These are phyloP conservation scores for Termitomyces sp. DNA, from an alignment of 768 basidiomycete genomes.

Conservation along the genomic window DNA sequence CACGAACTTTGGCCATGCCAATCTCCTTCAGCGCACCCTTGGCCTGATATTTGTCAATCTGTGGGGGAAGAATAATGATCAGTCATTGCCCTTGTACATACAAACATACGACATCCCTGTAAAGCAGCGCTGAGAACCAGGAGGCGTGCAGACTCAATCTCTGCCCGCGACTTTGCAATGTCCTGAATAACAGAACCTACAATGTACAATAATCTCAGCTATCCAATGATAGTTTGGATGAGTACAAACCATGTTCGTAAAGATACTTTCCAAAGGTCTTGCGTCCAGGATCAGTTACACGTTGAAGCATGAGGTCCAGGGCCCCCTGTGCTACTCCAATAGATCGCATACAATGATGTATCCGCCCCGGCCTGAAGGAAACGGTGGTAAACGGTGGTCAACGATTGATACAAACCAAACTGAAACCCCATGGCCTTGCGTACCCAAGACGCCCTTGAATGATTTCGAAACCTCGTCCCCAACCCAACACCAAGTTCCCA, in stretches of 20 bases:
- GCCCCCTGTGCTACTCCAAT: conserved; percentile 86
- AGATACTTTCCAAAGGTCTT: conserved; percentile 95
- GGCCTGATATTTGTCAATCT: conserved; percentile 89
- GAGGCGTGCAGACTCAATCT: conserved; percentile 84
- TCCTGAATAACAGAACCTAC: conserved; percentile 84
- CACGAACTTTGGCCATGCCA: conserved; percentile 85
- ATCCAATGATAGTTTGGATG: background rate
- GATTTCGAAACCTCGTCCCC: conserved; percentile 96
- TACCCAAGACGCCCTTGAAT: conserved; percentile 95
- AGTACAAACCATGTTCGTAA: conserved; percentile 74
- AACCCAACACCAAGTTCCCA: conserved; percentile 79
- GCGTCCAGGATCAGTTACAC: conserved; percentile 87
- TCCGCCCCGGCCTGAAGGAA: conserved; percentile 74
- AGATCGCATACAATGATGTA: conserved; percentile 97
- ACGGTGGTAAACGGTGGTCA: too few relatives aligned
- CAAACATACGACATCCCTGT: conserved; percentile 40
- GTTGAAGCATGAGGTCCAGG: conserved; percentile 81
- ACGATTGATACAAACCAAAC: background rate
- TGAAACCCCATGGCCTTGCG: conserved; percentile 12
- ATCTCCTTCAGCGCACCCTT: conserved; percentile 98
- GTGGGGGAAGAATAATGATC: background rate
- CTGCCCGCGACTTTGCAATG: conserved; percentile 88
- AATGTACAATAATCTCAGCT: background rate
- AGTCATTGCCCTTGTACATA: conserved; percentile 2
- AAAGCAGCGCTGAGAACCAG: conserved; percentile 90